Conservation (phyloP, 352 stramenopile genomes). For the Phytophthora pinifolia region DNA sequence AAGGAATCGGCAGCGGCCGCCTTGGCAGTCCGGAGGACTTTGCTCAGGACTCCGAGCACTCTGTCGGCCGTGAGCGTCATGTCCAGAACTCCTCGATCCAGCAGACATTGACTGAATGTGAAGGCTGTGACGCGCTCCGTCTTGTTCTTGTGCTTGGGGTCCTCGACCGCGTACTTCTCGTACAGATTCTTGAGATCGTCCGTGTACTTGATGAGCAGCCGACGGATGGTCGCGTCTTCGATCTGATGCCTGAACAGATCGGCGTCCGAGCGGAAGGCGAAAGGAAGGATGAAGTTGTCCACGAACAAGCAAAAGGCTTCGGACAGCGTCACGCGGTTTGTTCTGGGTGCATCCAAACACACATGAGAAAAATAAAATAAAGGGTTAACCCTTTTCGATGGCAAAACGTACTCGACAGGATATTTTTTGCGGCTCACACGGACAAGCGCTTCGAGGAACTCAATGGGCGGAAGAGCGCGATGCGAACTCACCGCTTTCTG, state of each 20-base stretch:
- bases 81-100: constrained; percentile 63
- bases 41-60: constrained; percentile 55
- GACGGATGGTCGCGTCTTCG: constrained; percentile 64
- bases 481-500: constrained; percentile 43
- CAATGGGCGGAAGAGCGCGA: constrained; percentile 46
- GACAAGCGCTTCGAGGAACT: constrained; percentile 72
- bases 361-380: not conserved
- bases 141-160: constrained; percentile 40
- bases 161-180: constrained; percentile 49
- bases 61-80: constrained; percentile 66
- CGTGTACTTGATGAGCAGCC: constrained; percentile 58
- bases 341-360: constrained; percentile 20
- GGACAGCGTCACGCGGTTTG: constrained; percentile 65
- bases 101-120: constrained; percentile 60
- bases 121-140: constrained; percentile 53
- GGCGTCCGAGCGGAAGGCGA: constrained; percentile 69
- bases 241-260: constrained; percentile 77
- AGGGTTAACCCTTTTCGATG: not conserved
- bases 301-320: constrained; percentile 77
- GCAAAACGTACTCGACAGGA: constrained; percentile 47
- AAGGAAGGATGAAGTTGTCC: constrained; percentile 74
- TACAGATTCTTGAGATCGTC: constrained; percentile 66
- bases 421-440: constrained; percentile 67
- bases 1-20: constrained; percentile 1
- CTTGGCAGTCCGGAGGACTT: constrained; percentile 36